Evolutionary conservation across 2,329 filamentous ascomycete species (phyloP), one percentile per base, ranked within the genome.

Genomic region (Herpomyces periplanetae): DNA sequence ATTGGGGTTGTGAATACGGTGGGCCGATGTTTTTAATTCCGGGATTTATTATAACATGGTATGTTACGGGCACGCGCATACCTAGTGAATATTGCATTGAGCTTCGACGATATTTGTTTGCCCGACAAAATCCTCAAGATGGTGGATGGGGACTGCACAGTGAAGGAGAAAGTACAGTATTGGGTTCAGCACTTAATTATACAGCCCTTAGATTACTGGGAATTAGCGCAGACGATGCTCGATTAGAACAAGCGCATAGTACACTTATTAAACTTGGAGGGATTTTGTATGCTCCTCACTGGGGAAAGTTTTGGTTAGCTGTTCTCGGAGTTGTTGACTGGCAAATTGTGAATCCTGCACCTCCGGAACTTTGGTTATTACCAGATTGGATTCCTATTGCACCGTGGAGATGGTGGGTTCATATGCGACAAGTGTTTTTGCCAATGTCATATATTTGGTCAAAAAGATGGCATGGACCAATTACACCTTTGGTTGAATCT

Each of bases 111-210:
- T 96, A 96, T 38, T 46, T 96, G 1, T 65, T 69, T 31, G 65
- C 69, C 3, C 58, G 71, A 20, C 68, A 75, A 19, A 46, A 87
- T 27, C 61, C 65, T 0, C 53, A 65, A 18, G 69, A 91, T 36
- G 75, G 80, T n/a, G 80, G 80, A 4, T 96, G 80, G 80, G 80
- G 80, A 0, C 42, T 96, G 14, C 80, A 96, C 30, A 84, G 85
- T 21, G 80, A 96, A 37, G 80, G 60, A 8, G 64, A 85, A 28
- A 87, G 66, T 33, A 71, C 65, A 0, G 71, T 73, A 8, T 84
- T 96, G 28, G 80, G 80, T 5, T 88, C 68, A 0, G 45, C 53
- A 1, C 51, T 91, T 47, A 91, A 85, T 36, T 96, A 96, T 35
- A 60, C 60, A 0, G 45, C 51, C 2, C 41, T 91, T 25, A 57